These are phyloP conservation scores for Diaporthe caulivora DNA, from an alignment of 2,329 filamentous ascomycete species.

Conservation along the genomic window DNA sequence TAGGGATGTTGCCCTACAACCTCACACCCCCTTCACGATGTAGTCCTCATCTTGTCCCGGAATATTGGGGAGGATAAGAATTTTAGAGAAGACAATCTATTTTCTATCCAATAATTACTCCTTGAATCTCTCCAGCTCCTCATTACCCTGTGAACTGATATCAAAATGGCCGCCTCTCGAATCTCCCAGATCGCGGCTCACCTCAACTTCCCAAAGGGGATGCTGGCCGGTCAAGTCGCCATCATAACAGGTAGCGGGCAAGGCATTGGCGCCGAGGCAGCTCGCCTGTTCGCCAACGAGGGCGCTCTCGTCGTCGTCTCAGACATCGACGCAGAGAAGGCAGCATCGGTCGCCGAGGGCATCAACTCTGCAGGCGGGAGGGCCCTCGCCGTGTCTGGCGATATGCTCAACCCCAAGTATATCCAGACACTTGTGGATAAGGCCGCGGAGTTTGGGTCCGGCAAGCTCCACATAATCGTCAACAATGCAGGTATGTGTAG, in stretches of 20 bases:
- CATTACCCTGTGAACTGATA: background rate
- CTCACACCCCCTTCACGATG: background rate
- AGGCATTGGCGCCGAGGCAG: conserved; percentile 89
- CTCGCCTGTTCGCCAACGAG: conserved; percentile 86
- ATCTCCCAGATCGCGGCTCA: conserved; percentile 80
- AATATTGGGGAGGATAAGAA: background rate
- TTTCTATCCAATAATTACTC: background rate
- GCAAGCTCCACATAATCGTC: conserved; percentile 91
- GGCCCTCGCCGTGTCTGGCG: conserved; percentile 81
- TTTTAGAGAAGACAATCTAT: no score
- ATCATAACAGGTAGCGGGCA: conserved; percentile 91
- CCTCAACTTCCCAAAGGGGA: conserved; percentile 84
- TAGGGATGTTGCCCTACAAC: background rate
- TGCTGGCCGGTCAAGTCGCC: conserved; percentile 83
- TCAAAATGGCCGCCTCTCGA: conserved; percentile 65
- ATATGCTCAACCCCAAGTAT: conserved; percentile 80
- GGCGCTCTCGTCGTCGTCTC: conserved; percentile 87
- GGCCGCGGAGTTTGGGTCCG: conserved; percentile 82
- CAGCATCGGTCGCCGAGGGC: conserved; percentile 72
- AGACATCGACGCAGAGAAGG: conserved; percentile 84
- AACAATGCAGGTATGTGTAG: conserved; percentile 78
- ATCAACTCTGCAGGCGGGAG: conserved; percentile 77
- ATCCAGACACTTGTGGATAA: conserved; percentile 78
- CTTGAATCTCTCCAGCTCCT: background rate
- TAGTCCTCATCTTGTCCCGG: background rate